Evolutionary conservation across 352 stramenopile genomes (phyloP).

Genomic region (Globisporangium recalcitrans): DNA sequence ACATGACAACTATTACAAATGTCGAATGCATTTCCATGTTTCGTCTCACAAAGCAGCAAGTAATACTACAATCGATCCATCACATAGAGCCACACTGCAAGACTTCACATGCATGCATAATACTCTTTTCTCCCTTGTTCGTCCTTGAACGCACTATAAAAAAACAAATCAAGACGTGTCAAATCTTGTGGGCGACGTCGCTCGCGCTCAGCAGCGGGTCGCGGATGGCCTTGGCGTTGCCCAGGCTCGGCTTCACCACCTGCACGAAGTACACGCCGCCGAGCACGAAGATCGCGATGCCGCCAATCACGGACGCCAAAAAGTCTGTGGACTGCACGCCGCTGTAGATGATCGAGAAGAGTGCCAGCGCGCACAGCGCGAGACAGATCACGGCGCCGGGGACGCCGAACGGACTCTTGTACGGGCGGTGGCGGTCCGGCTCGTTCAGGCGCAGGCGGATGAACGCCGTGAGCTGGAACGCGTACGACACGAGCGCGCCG

Average conservation of each 20-base stretch:
- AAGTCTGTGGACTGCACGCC: constrained; percentile 52
- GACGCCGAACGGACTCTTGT: constrained; percentile 51
- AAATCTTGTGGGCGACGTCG: constrained; percentile 20
- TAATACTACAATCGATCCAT: too few species aligned
- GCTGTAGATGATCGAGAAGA: constrained; percentile 70
- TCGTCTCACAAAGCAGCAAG: too few species aligned
- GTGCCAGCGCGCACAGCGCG: constrained; percentile 31
- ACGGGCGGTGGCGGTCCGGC: constrained; percentile 41
- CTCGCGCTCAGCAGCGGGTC: constrained; percentile 39
- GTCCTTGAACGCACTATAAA: neutral
- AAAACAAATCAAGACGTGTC: neutral
- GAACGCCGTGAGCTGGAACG: constrained; percentile 50
- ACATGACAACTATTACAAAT: too few species aligned
- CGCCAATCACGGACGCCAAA: constrained; percentile 49
- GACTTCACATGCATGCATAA: too few species aligned
- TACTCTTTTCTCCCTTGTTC: neutral
- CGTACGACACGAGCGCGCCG: constrained; percentile 60
- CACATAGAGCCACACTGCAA: too few species aligned
- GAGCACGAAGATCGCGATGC: constrained; percentile 44
- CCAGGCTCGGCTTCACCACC: constrained; percentile 30
- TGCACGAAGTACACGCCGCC: constrained; percentile 45
- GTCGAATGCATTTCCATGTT: too few species aligned
- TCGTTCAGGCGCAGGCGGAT: constrained; percentile 50
- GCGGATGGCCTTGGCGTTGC: constrained; percentile 25
- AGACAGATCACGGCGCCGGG: constrained; percentile 39